Percentiles rank a stretch among this genome's conserved stretches.
These are phyloP conservation scores for Somion occarium DNA, from an alignment of 1,284 basidiomycete genomes.

Conservation along the genomic window DNA sequence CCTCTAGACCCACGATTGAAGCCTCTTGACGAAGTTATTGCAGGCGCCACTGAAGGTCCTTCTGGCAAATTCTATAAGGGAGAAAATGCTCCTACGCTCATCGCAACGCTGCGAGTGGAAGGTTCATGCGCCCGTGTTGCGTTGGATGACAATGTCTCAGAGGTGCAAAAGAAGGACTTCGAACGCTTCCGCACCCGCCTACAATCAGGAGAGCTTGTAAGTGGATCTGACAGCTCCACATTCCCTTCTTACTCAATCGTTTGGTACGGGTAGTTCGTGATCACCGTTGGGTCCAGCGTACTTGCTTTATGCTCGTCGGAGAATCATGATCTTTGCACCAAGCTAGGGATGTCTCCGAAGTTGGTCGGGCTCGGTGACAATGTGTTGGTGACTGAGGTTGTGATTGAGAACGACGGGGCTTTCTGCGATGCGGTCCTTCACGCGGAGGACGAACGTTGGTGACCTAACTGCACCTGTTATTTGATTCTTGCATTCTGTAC, in stretches of 20 bases:
- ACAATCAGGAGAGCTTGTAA: constrained; percentile 20
- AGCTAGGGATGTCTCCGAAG: constrained; percentile 18
- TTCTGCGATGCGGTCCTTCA: constrained; percentile 22
- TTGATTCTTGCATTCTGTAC: too few species aligned
- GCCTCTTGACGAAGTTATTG: constrained; percentile 11
- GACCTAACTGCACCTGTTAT: too few species aligned
- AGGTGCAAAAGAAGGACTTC: constrained; percentile 19
- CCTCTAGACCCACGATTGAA: constrained; percentile 12
- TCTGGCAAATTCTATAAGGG: constrained; percentile 28
- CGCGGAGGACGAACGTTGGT: constrained; percentile 23
- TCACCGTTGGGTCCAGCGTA: constrained; percentile 19
- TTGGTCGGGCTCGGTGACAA: constrained; percentile 18
- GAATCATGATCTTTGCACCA: constrained; percentile 16
- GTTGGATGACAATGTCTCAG: constrained; percentile 11
- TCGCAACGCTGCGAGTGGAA: constrained; percentile 17
- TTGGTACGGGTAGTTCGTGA: constrained; percentile 19
- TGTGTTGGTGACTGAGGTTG: constrained; percentile 21
- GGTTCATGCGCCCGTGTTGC: constrained; percentile 19
- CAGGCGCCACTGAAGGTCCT: constrained; percentile 9
- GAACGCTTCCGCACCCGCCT: constrained; percentile 20
- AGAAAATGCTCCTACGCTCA: constrained; percentile 15
- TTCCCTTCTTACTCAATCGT: background rate
- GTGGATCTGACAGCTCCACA: background rate
- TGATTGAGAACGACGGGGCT: constrained; percentile 19
- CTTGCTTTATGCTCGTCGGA: constrained; percentile 24